phyloP scores from a whole-genome alignment of 805 yeast genomes.

The Candida michaelii region DNA sequence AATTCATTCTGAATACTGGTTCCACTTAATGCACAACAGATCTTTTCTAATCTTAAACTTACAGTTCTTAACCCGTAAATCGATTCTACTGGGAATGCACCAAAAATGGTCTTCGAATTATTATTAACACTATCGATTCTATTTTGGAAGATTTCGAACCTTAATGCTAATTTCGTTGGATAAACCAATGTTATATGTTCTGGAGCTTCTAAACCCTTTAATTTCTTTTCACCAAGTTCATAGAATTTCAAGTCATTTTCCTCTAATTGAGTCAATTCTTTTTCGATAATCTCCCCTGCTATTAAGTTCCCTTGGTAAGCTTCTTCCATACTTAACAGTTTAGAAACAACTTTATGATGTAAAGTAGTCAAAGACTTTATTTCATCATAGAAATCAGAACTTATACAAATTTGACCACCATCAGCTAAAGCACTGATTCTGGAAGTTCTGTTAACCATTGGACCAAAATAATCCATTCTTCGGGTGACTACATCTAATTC shows the following conservation, averaged over 20 bases:
- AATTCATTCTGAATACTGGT: slow-evolving; percentile 32
- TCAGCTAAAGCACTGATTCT: slow-evolving; percentile 93
- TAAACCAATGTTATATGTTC: slow-evolving; percentile 79
- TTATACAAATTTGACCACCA: slow-evolving; percentile 95
- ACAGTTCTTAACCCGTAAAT: slow-evolving; percentile 53
- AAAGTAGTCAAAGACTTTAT: slow-evolving; percentile 54
- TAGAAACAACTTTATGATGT: slow-evolving; percentile 40
- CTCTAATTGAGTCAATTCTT: slow-evolving; percentile 62
- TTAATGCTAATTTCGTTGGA: slow-evolving; percentile 61
- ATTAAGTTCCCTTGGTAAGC: slow-evolving; percentile 47
- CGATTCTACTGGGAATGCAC: slow-evolving; percentile 42
- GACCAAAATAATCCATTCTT: slow-evolving; percentile 98
- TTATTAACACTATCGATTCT: slow-evolving; percentile 25
- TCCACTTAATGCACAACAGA: slow-evolving; percentile 52
- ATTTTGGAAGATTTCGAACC: slow-evolving; percentile 49
- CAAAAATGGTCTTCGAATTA: slow-evolving; percentile 34
- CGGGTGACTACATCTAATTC: slow-evolving; percentile 92
- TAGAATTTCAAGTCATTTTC: slow-evolving; percentile 67
- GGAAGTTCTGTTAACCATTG: slow-evolving; percentile 95
- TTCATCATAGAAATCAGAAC: slow-evolving; percentile 78
- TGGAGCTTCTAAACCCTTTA: slow-evolving; percentile 93
- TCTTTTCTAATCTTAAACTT: slow-evolving; percentile 56
- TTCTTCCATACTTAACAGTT: slow-evolving; percentile 27
- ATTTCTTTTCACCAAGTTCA: slow-evolving; percentile 79
- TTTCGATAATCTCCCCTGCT: slow-evolving; percentile 59